Evolutionary conservation across 2,329 filamentous ascomycete genomes (phyloP).

Genomic region (Fusarium veterinarium): DNA sequence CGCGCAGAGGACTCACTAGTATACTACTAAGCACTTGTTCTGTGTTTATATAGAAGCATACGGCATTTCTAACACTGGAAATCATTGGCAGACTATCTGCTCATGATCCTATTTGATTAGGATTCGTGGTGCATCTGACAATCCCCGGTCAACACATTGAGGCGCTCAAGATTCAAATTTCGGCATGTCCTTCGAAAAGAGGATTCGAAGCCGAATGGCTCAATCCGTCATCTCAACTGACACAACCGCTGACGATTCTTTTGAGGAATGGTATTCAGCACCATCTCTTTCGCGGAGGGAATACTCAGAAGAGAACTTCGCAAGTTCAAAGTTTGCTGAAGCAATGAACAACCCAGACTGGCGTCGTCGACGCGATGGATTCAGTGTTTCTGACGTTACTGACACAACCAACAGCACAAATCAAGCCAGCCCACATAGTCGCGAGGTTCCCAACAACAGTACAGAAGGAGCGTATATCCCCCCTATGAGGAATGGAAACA

Average conservation of each 20-base stretch:
- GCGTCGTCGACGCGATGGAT: conserved; percentile 44
- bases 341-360: conserved; percentile 53
- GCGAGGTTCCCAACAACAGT: neutral
- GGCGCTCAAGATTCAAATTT: neutral
- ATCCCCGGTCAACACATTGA: neutral
- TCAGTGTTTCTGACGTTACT: conserved; percentile 7
- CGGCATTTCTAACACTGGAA: neutral
- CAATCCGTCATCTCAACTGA: conserved; percentile 10
- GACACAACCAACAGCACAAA: conserved; percentile 7
- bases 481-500: neutral
- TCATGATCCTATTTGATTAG: neutral
- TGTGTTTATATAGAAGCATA: neutral
- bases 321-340: conserved; percentile 43
- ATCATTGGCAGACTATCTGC: neutral
- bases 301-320: conserved; percentile 31
- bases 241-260: conserved; percentile 13
- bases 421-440: neutral
- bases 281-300: conserved; percentile 16
- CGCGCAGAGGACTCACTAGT: neutral
- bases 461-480: neutral
- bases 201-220: conserved; percentile 2
- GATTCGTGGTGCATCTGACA: neutral
- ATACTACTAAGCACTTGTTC: neutral
- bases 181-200: conserved; percentile 24
- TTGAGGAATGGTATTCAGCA: conserved; percentile 20